These are phyloP conservation scores for Vigna hirtella DNA, from an alignment of 306 rosid genomes.

Conservation along the genomic window DNA sequence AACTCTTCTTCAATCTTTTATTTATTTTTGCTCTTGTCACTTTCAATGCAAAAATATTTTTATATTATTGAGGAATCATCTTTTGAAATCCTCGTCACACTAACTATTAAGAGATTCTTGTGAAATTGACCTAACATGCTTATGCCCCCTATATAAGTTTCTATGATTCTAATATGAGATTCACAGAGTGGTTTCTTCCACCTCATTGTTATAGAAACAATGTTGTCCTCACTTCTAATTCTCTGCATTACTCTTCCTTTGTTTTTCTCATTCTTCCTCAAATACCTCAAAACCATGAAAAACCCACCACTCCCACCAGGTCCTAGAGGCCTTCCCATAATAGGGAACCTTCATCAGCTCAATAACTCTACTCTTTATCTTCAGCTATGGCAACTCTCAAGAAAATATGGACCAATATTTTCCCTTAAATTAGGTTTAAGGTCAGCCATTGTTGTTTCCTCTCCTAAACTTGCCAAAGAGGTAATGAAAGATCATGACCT, in stretches of 20 bases:
- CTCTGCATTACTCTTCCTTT: not conserved
- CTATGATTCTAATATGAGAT: no score
- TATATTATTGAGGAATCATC: no score
- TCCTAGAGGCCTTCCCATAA: slow-evolving; percentile 58
- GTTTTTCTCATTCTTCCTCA: not conserved
- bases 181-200: no score
- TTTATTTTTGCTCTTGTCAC: no score
- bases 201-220: no score
- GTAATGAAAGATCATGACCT: slow-evolving; percentile 34
- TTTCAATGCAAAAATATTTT: no score
- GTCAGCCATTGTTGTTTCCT: slow-evolving; percentile 31
- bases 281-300: not conserved
- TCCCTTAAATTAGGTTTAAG: slow-evolving; percentile 45
- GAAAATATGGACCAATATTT: slow-evolving; percentile 50
- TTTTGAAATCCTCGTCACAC: no score
- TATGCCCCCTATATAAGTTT: no score
- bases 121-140: no score
- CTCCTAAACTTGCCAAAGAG: slow-evolving; percentile 25
- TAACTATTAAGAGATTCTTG: no score
- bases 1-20: no score
- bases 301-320: slow-evolving; percentile 33
- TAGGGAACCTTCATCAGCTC: slow-evolving; percentile 56
- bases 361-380: slow-evolving; percentile 21
- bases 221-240: not conserved
- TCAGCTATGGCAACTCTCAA: slow-evolving; percentile 39